Base-by-base conservation (phyloP, 306 rosid species). In the apple (Malus domestica) region DNA sequence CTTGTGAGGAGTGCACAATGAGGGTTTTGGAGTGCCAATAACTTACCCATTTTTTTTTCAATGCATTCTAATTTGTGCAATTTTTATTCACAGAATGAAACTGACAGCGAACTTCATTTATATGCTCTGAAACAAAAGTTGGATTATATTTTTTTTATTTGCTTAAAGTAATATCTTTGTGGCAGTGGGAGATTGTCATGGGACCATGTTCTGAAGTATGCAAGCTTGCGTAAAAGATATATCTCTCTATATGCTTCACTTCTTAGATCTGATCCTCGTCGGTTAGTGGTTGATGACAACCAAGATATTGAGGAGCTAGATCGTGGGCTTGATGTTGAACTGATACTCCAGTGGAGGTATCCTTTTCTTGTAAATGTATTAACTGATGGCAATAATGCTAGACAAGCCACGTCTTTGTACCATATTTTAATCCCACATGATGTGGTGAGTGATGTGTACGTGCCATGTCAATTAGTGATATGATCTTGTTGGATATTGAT, bases 271-370 rank as follows among this genome's bases (percentile, higher is more conserved):
- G 99, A 95, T 73, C 96, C 86, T 61, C 83, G 78, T 81, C 91
- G 85, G 84, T 85, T 84, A 80, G 83, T 90, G 35, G 81, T 95
- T 63, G 83, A 83, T 60, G 92, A 87, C 86, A 90, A 89, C 86
- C 82, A 84, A 76, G 92, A 90, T 75, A 90, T 92, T 60, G 97
- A 88, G 78, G 92, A 89, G 81, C 85, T 95, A 73, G 99, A 95
- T 77, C 93, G 89, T 49, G 97, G 80, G 72, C 97, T 95, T 73
- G 93, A 90, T 81, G 89, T 92, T 82, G 97, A 90, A 62, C 96
- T 95, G 71, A 92, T 95, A 82, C 84, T 95, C 75, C 99, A 90
- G 80, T 95, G 99, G 99, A 95, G 99, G 99, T 95, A 90, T 70
- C 64, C 29, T 67, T 52, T 60, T 54, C 10, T 25, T 27, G 45